Percentiles rank a stretch among this genome's conserved stretches.
These are phyloP conservation scores for Adansonia grandidieri DNA, from an alignment of 441 rosid genomes.

Conservation along the genomic window DNA sequence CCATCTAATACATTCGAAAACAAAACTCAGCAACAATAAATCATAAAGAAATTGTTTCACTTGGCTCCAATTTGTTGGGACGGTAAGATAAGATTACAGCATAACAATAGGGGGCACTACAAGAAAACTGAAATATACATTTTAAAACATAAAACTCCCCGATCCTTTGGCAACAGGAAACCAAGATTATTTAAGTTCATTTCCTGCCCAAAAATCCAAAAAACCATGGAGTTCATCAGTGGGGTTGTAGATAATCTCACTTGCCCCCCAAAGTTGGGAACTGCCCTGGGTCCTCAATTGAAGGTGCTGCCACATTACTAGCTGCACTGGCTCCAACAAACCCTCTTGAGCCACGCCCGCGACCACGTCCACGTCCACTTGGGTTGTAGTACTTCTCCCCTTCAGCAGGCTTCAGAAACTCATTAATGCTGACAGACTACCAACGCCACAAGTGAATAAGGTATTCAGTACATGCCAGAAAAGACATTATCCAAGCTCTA, in stretches of 20 bases:
- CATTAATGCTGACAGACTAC: constrained; percentile 68
- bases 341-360: too few species aligned
- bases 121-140: constrained; percentile 40
- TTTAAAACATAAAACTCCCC: constrained; percentile 35
- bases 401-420: constrained; percentile 14
- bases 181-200: constrained; percentile 39
- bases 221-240: background rate
- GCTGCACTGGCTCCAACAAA: too few species aligned
- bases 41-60: constrained; percentile 27
- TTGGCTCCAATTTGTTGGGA: constrained; percentile 22
- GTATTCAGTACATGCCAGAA: background rate
- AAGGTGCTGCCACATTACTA: too few species aligned
- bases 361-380: too few species aligned
- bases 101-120: constrained; percentile 19
- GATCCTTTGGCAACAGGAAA: constrained; percentile 33
- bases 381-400: too few species aligned
- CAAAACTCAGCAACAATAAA: constrained; percentile 22
- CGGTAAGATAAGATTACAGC: constrained; percentile 14
- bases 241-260: constrained; percentile 30
- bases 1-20: constrained; percentile 2
- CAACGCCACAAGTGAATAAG: background rate
- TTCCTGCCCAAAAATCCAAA: constrained; percentile 27
- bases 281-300: too few species aligned
- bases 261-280: constrained; percentile 44
- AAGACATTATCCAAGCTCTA: background rate